Evolutionary conservation across 495 filamentous ascomycete species (phyloP).

Genomic region (Filosporella fistucella): DNA sequence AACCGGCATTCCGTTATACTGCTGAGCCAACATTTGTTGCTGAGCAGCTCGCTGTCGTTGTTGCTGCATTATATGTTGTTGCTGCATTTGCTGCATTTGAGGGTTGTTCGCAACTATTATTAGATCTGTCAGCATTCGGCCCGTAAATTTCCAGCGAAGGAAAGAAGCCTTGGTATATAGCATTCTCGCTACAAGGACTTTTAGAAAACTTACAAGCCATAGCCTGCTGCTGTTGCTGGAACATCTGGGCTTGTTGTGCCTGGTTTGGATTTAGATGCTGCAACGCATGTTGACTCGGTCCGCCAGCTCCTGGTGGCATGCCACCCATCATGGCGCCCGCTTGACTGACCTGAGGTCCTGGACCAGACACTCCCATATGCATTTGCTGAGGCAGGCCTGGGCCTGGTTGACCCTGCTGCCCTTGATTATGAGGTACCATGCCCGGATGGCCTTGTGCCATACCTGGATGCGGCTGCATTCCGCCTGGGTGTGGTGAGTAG

Average conservation of each 20-base stretch:
- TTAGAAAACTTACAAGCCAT: conserved; percentile 24
- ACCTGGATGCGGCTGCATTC: conserved; percentile 68
- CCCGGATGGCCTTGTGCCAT: conserved; percentile 76
- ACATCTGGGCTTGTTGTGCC: conserved; percentile 48
- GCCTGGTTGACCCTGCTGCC: conserved; percentile 57
- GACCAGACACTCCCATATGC: conserved; percentile 80
- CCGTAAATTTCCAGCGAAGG: neutral
- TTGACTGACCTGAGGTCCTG: conserved; percentile 74
- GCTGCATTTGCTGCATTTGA: conserved; percentile 23
- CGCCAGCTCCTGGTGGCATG: conserved; percentile 69
- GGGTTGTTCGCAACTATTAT: conserved; percentile 21
- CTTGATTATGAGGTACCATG: conserved; percentile 56
- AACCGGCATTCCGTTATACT: conserved; percentile 45
- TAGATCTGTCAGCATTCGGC: conserved; percentile 16
- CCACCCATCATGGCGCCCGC: conserved; percentile 67
- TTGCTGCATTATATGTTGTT: conserved; percentile 31
- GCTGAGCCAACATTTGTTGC: conserved; percentile 33
- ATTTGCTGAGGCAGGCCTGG: conserved; percentile 71
- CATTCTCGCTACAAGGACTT: conserved; percentile 5
- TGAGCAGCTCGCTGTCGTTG: conserved; percentile 43
- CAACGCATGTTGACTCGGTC: conserved; percentile 72
- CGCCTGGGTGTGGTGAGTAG: conserved; percentile 65
- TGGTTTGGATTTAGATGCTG: conserved; percentile 72
- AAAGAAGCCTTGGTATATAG: conserved; percentile 22
- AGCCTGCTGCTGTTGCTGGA: conserved; percentile 22